A percentile compares a stretch with the other conserved stretches of the same genome.
phyloP scores from a whole-genome alignment of 129 eudicot species.

The Oenanthe sinensis region DNA sequence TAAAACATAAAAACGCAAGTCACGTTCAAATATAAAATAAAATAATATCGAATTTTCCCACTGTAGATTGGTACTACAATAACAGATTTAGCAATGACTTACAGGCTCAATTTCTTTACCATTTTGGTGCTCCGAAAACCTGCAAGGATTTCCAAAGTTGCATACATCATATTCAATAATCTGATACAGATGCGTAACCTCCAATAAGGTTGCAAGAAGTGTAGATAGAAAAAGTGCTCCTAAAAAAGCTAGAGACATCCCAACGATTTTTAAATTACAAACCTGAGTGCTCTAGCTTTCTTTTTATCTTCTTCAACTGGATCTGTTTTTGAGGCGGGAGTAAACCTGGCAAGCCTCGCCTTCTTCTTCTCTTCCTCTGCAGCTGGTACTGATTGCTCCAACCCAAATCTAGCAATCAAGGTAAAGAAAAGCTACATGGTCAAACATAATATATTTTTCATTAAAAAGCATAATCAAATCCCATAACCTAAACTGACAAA shows the following conservation, averaged over 20 bases:
- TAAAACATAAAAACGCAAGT: background rate
- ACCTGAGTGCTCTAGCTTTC: slow-evolving; percentile 98
- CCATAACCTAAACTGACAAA: background rate
- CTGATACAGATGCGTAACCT: background rate
- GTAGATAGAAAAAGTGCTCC: background rate
- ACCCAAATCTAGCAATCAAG: slow-evolving; percentile 57
- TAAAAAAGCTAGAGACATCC: background rate
- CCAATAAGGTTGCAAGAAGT: background rate
- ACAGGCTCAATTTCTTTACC: slow-evolving; percentile 11
- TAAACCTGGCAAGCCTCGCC: slow-evolving; percentile 90
- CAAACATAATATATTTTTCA: background rate
- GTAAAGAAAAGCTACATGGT: background rate
- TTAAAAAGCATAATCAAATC: background rate
- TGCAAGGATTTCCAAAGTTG: background rate
- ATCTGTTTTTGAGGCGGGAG: slow-evolving; percentile 42
- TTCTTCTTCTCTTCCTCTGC: slow-evolving; percentile 87
- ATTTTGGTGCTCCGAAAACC: slow-evolving; percentile 6
- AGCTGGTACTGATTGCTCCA: slow-evolving; percentile 34
- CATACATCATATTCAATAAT: slow-evolving; percentile 9
- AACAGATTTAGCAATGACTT: background rate
- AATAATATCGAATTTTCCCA: too few relatives aligned
- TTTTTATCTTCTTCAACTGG: slow-evolving; percentile 75
- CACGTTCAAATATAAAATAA: background rate
- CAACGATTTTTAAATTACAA: background rate
- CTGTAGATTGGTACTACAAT: background rate